phyloP scores from a whole-genome alignment of 176 grass and related monocot species.

The Paspalum notatum region DNA sequence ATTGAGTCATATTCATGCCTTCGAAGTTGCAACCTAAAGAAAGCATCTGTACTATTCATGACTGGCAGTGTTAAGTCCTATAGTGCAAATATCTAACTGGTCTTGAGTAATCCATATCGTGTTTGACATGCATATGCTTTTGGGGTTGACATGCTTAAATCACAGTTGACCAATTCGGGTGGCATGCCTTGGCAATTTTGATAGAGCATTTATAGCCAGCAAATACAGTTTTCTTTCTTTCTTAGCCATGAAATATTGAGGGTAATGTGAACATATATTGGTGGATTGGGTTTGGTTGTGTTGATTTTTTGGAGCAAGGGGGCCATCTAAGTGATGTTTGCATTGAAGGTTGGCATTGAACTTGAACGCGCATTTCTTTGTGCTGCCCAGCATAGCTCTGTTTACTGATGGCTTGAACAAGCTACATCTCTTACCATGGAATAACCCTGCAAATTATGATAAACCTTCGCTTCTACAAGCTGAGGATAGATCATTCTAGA shows the following conservation, averaged over 20 bases:
- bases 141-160: neutral
- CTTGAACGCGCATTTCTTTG: slow-evolving; percentile 53
- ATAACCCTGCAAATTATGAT: neutral
- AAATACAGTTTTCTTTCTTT: neutral
- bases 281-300: neutral
- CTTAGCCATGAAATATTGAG: neutral
- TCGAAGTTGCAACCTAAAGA: neutral
- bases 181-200: neutral
- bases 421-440: slow-evolving; percentile 31
- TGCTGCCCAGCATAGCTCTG: slow-evolving; percentile 48
- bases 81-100: neutral
- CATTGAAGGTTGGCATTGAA: slow-evolving; percentile 75
- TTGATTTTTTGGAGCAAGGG: slow-evolving; percentile 39
- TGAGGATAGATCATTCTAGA: neutral
- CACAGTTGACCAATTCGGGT: neutral
- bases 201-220: neutral
- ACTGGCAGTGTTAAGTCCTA: neutral
- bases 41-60: neutral
- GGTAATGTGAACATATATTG: neutral
- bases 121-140: neutral
- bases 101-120: neutral
- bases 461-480: neutral
- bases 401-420: slow-evolving; percentile 78
- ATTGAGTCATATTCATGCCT: slow-evolving; percentile 1
- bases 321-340: slow-evolving; percentile 52